Conservation (phyloP, 495 filamentous ascomycete species). For the Poronia punctata region DNA sequence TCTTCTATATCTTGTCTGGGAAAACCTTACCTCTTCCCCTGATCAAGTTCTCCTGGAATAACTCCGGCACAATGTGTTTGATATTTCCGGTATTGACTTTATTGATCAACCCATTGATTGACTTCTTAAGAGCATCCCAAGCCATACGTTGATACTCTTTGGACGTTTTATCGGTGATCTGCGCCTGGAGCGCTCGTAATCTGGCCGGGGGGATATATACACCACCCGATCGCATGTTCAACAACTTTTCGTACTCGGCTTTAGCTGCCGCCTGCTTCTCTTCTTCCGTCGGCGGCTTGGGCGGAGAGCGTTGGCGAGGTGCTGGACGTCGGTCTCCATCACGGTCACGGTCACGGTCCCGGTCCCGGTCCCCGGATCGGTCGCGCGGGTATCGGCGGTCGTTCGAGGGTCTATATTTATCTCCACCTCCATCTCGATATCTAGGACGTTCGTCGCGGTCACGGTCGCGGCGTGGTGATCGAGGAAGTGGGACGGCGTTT, state of each 20-base stretch:
- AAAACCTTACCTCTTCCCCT: slow-evolving; percentile 53
- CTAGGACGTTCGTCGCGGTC: slow-evolving; percentile 22
- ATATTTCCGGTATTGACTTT: slow-evolving; percentile 97
- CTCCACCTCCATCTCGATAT: slow-evolving; percentile 33
- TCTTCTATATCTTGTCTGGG: too few relatives aligned
- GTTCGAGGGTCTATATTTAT: slow-evolving; percentile 33
- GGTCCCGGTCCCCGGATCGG: too few relatives aligned
- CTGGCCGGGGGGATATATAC: slow-evolving; percentile 92
- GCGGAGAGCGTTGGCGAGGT: slow-evolving; percentile 42
- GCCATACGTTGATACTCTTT: slow-evolving; percentile 99
- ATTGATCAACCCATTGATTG: slow-evolving; percentile 96
- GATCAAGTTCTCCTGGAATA: slow-evolving; percentile 90
- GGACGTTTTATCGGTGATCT: slow-evolving; percentile 91
- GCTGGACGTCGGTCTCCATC: slow-evolving; percentile 18
- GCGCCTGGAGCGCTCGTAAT: slow-evolving; percentile 84
- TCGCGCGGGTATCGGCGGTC: slow-evolving; percentile 8
- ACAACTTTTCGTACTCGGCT: slow-evolving; percentile 83
- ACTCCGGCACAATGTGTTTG: slow-evolving; percentile 90
- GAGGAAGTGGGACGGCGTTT: slow-evolving; percentile 15
- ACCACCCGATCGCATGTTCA: slow-evolving; percentile 86
- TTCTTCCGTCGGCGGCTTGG: slow-evolving; percentile 59
- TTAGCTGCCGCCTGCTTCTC: slow-evolving; percentile 76
- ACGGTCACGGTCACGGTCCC: slow-evolving; percentile 18
- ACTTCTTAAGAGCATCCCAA: slow-evolving; percentile 98
- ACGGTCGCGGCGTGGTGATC: slow-evolving; percentile 16